Conservation (phyloP, 2,329 filamentous ascomycete genomes). For the Fusarium sp. region DNA sequence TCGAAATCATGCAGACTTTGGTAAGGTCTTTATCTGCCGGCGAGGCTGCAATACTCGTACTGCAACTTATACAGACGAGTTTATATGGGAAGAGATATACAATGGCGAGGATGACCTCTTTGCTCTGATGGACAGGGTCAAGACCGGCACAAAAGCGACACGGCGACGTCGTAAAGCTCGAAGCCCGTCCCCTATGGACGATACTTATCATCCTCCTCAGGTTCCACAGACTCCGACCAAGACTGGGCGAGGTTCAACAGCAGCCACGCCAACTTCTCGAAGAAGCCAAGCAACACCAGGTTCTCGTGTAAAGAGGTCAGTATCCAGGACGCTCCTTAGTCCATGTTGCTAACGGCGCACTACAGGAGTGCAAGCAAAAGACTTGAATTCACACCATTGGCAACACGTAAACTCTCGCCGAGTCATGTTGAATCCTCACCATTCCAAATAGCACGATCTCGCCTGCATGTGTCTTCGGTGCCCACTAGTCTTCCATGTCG, state of each 20-base stretch:
- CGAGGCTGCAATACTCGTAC: constrained; percentile 90
- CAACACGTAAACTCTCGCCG: constrained; percentile 84
- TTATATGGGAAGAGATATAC: constrained; percentile 90
- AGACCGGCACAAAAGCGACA: constrained; percentile 78
- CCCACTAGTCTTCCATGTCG: constrained; percentile 90
- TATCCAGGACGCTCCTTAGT: neutral
- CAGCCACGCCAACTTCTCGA: constrained; percentile 50
- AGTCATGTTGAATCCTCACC: constrained; percentile 82
- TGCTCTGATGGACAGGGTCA: constrained; percentile 73
- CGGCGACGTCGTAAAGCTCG: constrained; percentile 50
- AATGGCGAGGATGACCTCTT: constrained; percentile 73
- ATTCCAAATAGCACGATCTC: constrained; percentile 88
- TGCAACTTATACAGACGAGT: constrained; percentile 91
- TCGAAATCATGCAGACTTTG: constrained; percentile 77
- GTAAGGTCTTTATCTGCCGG: constrained; percentile 90
- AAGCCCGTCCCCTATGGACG: constrained; percentile 50
- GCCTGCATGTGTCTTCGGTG: constrained; percentile 93
- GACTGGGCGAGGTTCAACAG: constrained; percentile 43
- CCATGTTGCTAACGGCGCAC: constrained; percentile 53
- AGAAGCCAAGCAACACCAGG: constrained; percentile 49
- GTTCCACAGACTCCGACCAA: constrained; percentile 57
- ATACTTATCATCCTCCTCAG: constrained; percentile 51
- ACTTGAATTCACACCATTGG: constrained; percentile 95
- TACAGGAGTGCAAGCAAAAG: constrained; percentile 69
- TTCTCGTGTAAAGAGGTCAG: constrained; percentile 51